phyloP scores from a whole-genome alignment of 371 early-diverging fungal genomes.

The Mortierella sp. region DNA sequence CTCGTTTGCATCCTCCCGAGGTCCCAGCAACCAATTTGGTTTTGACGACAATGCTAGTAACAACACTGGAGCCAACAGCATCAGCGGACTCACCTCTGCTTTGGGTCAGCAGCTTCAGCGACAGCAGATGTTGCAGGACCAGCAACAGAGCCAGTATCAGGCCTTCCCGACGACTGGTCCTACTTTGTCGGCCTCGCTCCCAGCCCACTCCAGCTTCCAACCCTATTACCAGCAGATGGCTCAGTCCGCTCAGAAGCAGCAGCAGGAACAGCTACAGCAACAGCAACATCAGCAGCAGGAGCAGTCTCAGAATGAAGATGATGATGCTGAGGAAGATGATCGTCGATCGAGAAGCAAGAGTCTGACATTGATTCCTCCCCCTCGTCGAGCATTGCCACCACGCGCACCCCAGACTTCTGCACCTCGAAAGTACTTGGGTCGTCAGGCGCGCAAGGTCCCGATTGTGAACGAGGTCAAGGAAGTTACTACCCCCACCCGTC shows the following conservation, averaged over 20 bases:
- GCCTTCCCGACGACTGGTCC: not conserved
- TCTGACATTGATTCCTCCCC: constrained; percentile 18
- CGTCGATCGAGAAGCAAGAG: constrained; percentile 21
- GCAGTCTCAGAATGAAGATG: constrained; percentile 17
- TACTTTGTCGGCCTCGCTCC: constrained; percentile 7
- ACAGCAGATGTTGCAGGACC: constrained; percentile 19
- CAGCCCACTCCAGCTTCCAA: not conserved
- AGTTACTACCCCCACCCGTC: constrained; percentile 43
- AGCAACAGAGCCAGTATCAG: constrained; percentile 6
- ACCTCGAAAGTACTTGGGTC: constrained; percentile 44
- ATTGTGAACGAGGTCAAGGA: constrained; percentile 33
- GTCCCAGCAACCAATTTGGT: not conserved
- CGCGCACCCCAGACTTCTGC: constrained; percentile 34
- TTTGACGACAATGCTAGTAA: not conserved
- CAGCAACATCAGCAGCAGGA: constrained; percentile 17
- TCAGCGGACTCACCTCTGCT: constrained; percentile 23
- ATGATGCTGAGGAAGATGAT: constrained; percentile 5
- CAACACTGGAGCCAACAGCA: not conserved
- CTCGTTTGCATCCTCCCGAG: not conserved
- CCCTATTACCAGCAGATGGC: constrained; percentile 7
- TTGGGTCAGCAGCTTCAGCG: constrained; percentile 43
- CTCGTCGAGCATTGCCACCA: constrained; percentile 23
- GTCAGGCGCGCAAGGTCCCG: constrained; percentile 35
- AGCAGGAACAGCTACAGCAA: constrained; percentile 23
- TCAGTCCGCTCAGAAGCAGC: constrained; percentile 7